phyloP scores from a whole-genome alignment of 352 stramenopile genomes.

The Phytopythium delawarense region DNA sequence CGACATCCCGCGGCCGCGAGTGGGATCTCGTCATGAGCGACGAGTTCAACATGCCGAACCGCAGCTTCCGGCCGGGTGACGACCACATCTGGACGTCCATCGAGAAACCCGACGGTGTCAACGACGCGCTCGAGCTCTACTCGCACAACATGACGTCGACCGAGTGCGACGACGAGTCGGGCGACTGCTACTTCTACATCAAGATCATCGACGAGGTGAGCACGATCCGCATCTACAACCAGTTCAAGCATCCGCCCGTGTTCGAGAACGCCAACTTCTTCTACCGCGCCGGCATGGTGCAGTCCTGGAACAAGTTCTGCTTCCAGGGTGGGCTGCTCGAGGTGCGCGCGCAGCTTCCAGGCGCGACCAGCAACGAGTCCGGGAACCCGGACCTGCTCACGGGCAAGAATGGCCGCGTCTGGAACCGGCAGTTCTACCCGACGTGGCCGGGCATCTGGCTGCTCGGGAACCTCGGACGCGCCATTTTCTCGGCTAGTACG shows the following conservation, averaged over 20 bases:
- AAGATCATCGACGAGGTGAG: slow-evolving; percentile 21
- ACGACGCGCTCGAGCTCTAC: slow-evolving; percentile 86
- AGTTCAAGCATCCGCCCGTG: slow-evolving; percentile 17
- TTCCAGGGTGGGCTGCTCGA: slow-evolving; percentile 90
- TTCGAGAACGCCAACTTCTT: slow-evolving; percentile 20
- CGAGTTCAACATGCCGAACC: slow-evolving; percentile 77
- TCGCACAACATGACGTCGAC: slow-evolving; percentile 55
- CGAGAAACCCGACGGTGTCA: slow-evolving; percentile 88
- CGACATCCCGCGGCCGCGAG: slow-evolving; percentile 25
- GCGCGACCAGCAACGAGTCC: slow-evolving; percentile 45
- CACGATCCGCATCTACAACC: slow-evolving; percentile 22
- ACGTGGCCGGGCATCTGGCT: slow-evolving; percentile 62
- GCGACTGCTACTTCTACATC: slow-evolving; percentile 31
- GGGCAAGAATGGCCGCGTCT: slow-evolving; percentile 24
- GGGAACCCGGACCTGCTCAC: slow-evolving; percentile 36
- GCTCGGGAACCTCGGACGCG: slow-evolving; percentile 89
- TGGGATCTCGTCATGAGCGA: slow-evolving; percentile 77
- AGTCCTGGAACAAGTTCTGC: slow-evolving; percentile 93
- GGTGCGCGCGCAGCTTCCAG: slow-evolving; percentile 81
- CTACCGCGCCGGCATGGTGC: slow-evolving; percentile 75
- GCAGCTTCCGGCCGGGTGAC: slow-evolving; percentile 74
- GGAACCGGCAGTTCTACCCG: slow-evolving; percentile 58
- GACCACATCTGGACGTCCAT: slow-evolving; percentile 88
- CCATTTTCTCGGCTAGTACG: slow-evolving; percentile 88
- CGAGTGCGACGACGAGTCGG: slow-evolving; percentile 21